phyloP scores from a whole-genome alignment of 106 monocot genomes.

The Cymbidium sinense region DNA sequence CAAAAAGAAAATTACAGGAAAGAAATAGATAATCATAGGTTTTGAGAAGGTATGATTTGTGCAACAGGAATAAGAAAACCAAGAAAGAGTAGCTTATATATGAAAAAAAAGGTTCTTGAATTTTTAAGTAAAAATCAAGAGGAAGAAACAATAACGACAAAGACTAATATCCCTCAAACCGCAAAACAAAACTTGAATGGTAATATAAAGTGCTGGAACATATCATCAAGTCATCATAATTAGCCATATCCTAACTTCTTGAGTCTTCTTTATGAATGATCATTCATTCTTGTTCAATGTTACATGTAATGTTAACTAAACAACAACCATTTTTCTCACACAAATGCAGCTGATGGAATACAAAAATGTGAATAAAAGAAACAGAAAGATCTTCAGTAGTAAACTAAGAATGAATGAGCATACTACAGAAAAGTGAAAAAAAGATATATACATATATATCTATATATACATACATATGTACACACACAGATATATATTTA shows the following conservation, averaged over 20 bases:
- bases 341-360: background rate
- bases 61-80: background rate
- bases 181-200: background rate
- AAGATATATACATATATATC: too few species aligned
- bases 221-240: too few species aligned
- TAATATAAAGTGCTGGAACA: background rate
- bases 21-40: background rate
- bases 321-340: background rate
- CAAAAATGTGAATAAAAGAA: slow-evolving; percentile 1
- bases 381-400: background rate
- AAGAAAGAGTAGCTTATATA: background rate
- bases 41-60: background rate
- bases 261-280: background rate
- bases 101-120: background rate
- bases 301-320: background rate
- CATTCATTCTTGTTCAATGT: background rate
- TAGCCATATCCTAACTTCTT: too few species aligned
- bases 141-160: too few species aligned
- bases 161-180: background rate
- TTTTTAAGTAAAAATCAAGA: background rate
- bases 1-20: background rate
- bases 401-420: background rate
- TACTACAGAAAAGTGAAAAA: too few species aligned
- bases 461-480: too few species aligned
- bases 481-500: too few species aligned